Conservation (phyloP, 2,329 filamentous ascomycete species). For the Trichoderma guizhouense region DNA sequence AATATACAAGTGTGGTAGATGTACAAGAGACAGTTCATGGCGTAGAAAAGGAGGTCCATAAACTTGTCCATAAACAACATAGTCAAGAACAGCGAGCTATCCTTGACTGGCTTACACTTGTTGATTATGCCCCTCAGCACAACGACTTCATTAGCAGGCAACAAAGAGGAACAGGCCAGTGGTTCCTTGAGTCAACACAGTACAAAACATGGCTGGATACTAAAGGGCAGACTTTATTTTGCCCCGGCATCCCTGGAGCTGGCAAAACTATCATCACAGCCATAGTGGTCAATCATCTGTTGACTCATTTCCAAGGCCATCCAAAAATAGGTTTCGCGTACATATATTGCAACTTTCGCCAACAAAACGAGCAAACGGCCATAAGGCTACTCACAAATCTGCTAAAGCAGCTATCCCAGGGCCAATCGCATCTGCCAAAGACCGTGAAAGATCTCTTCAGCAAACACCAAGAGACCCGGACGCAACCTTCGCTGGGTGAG, state of each 20-base stretch:
- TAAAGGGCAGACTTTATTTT: not conserved
- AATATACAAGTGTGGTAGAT: not conserved
- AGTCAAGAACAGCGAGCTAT: not conserved
- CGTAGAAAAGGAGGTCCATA: not conserved
- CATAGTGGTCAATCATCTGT: not conserved
- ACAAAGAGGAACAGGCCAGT: not conserved
- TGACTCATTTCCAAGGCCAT: rapidly evolving
- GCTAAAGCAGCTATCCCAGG: not conserved
- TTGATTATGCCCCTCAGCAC: not conserved
- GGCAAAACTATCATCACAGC: not conserved
- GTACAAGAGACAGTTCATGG: not conserved
- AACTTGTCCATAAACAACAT: not conserved
- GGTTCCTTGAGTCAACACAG: not conserved
- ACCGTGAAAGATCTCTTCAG: not conserved
- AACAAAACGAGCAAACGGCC: not conserved
- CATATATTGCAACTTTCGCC: not conserved
- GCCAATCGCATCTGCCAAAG: not conserved
- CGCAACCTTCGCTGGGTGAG: not conserved
- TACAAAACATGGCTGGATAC: not conserved
- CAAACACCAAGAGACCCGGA: not conserved
- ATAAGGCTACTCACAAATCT: not conserved
- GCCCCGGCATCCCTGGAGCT: not conserved
- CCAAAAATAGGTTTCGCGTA: not conserved
- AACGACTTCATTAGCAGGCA: not conserved
- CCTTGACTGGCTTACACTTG: not conserved